Base-by-base conservation (phyloP, 768 basidiomycete genomes). In the Atractiella rhizophila region DNA sequence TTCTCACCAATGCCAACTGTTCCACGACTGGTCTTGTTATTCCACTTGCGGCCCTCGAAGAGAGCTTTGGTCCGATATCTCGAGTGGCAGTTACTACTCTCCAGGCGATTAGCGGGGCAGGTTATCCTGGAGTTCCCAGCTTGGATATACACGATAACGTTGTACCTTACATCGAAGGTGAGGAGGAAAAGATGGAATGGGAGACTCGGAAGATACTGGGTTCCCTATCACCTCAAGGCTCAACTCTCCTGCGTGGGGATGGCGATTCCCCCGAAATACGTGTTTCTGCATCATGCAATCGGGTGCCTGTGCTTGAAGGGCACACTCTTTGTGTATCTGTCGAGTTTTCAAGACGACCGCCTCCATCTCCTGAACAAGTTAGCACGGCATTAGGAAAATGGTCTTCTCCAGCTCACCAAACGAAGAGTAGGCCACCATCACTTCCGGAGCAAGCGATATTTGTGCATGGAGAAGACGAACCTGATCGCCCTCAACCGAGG, bases 1-100 rank as follows among this genome's bases (percentile, higher is more conserved):
- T 98, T 58, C 75, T 98, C 47, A 86, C 85, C 43, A 98, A 98
- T 58, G 91, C 91, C 50, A 98, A 96, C 63, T 96, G 91, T 63
- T 76, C 81, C 19, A 94, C 91, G 4, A 98, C 91, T 1, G 86
- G 78, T 31, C 67, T 74, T 55, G 81, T 82, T 44, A 71, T 91
- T 44, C 81, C 85, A n/a, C 72, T 94, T 50, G 69, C 71, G 35
- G 83, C 85, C 0, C 69, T 94, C 49, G 85, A 91, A 59, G 70
- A 67, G 47, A 67, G 76, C 0, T 98, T 96, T 47, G 91, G 91
- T 5, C 86, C 85, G n/a, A 66, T 98, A 56, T 80, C 94, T 51
- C 68, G 72, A 2, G 72, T 81, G 54, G 63, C 94, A 54, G 76
- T 86, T 57, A 91, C 83, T 5, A 98, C 91, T 4, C 73, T 96